Evolutionary conservation across 768 basidiomycete genomes (phyloP).

Genomic region (Termitomyces sp.): DNA sequence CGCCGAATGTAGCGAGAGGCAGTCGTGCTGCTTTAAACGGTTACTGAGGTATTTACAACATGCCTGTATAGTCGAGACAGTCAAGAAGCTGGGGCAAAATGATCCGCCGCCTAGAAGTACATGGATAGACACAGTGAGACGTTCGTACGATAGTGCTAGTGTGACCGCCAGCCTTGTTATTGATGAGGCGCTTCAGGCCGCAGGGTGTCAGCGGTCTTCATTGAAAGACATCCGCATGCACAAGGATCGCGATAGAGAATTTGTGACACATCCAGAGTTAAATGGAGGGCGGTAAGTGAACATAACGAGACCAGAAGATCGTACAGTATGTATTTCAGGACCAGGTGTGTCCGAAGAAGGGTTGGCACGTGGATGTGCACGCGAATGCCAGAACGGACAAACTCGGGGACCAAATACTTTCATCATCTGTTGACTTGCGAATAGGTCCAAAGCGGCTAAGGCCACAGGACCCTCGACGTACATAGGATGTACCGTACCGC

Average conservation of each 20-base stretch:
- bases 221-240: neutral
- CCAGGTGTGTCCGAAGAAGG: no score
- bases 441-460: conserved; percentile 10
- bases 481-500: conserved; percentile 52
- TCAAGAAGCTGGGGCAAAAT: neutral
- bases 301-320: neutral
- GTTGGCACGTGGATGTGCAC: neutral
- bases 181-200: neutral
- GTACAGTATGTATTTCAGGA: neutral
- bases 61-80: neutral
- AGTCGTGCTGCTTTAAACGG: neutral
- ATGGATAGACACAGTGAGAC: neutral
- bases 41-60: neutral
- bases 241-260: neutral
- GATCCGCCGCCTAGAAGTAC: neutral
- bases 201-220: neutral
- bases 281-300: neutral
- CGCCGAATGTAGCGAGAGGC: neutral
- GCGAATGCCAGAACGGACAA: conserved; percentile 25
- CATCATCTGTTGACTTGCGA: conserved; percentile 8
- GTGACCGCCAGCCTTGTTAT: neutral
- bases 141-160: neutral
- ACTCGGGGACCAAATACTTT: conserved; percentile 30
- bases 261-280: neutral
- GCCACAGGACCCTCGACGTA: conserved; percentile 18